Conservation (phyloP, 2,329 filamentous ascomycete species). For the Sphaerulina populicola region DNA sequence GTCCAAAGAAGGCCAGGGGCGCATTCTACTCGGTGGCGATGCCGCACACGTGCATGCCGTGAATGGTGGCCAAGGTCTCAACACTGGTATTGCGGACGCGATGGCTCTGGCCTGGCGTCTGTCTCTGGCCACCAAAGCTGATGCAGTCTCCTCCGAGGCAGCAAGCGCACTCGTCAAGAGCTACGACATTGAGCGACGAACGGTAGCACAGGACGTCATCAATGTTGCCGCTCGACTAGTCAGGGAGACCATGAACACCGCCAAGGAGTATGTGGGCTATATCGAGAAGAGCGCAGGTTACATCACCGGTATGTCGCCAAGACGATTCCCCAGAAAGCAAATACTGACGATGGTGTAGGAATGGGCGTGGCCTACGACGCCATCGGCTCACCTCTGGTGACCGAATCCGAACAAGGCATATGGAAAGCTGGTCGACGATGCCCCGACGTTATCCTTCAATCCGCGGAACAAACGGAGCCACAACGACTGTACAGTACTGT, state of each 20-base stretch:
- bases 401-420: slow-evolving; percentile 3
- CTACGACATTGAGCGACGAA: slow-evolving; percentile 10
- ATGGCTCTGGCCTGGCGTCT: slow-evolving; percentile 32
- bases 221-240: slow-evolving; percentile 10
- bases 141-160: background rate
- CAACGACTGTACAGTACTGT: slow-evolving; percentile 3
- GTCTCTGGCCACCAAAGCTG: background rate
- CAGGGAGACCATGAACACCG: slow-evolving; percentile 7
- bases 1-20: slow-evolving; percentile 5
- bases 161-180: slow-evolving; percentile 1
- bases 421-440: slow-evolving; percentile 9
- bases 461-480: background rate
- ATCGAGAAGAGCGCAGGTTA: slow-evolving; percentile 13
- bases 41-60: slow-evolving; percentile 33
- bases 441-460: slow-evolving; percentile 1
- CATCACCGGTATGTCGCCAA: slow-evolving; percentile 5
- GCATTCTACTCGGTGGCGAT: slow-evolving; percentile 30
- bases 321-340: background rate
- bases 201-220: slow-evolving; percentile 10
- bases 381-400: background rate
- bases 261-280: slow-evolving; percentile 10
- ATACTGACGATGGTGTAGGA: background rate
- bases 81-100: slow-evolving; percentile 33
- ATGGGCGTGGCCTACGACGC: slow-evolving; percentile 9
- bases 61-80: slow-evolving; percentile 36